Conservation (phyloP, 1,139 yeast genomes). For the Meyerozyma carpophila region DNA sequence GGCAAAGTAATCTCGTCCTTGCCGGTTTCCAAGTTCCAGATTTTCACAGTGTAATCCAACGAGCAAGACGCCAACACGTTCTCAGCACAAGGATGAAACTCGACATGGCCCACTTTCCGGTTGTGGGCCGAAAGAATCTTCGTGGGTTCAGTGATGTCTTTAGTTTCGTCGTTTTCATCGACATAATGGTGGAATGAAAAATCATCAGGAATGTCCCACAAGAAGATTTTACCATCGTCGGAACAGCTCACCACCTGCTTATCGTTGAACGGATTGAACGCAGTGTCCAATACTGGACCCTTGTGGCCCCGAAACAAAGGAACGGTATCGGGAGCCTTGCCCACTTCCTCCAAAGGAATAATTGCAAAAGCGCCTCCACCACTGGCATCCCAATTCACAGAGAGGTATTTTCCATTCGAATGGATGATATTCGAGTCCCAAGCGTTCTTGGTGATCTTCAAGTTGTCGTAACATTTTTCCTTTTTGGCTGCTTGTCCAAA, state of each 20-base stretch:
- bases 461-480: conserved; percentile 84
- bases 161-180: conserved; percentile 58
- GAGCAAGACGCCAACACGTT: conserved; percentile 86
- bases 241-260: conserved; percentile 76
- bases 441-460: conserved; percentile 82
- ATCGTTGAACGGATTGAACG: conserved; percentile 85
- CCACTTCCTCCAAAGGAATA: conserved; percentile 77
- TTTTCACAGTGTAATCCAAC: conserved; percentile 80
- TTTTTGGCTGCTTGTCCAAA: conserved; percentile 88
- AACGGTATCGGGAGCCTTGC: conserved; percentile 92
- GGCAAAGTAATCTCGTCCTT: conserved; percentile 66
- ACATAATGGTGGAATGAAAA: conserved; percentile 62
- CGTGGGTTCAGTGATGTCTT: conserved; percentile 63
- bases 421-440: conserved; percentile 92
- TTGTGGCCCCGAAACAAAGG: conserved; percentile 94
- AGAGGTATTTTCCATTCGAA: conserved; percentile 71
- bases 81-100: conserved; percentile 83
- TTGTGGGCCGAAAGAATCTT: conserved; percentile 78
- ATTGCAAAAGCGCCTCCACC: conserved; percentile 98
- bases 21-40: conserved; percentile 84
- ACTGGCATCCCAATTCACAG: conserved; percentile 90
- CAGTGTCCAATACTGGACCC: conserved; percentile 91
- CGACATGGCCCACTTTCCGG: conserved; percentile 90
- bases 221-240: conserved; percentile 82
- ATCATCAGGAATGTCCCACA: conserved; percentile 84